Base-by-base conservation (phyloP, 2,329 filamentous ascomycete genomes). In the Colletotrichum chlorophyti region DNA sequence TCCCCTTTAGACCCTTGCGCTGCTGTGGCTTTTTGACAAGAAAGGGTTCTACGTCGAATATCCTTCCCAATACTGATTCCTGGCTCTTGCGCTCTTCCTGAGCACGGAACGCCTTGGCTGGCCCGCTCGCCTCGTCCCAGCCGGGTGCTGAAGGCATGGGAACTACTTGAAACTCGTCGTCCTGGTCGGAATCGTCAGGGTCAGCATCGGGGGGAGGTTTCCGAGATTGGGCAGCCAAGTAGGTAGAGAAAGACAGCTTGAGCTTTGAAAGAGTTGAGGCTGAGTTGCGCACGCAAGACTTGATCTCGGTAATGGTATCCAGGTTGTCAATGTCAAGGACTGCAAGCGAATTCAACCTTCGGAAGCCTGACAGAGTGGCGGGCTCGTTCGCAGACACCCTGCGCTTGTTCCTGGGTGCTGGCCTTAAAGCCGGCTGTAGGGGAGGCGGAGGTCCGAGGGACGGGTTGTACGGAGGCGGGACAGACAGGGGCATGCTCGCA, bases 271-370 rank as follows among this genome's bases (percentile, higher is more conserved):
- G 72, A 0, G 83, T 83, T 2, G 79, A 75, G 2, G 80, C 76
- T 1, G 81, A 87, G 62, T 82, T 82, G 10, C 74, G 74, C 21
- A 89, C 71, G 64, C 84, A 87, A 5, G 74, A 65, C 60, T 79
- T 81, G 60, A 89, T 75, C 68, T 88, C 86, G 2, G 75, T 68
- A 11, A 86, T 65, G 27, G 84, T 73, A 29, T 86, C 82, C 5
- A 87, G 72, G 24, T 72, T 78, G 58, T 88, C 85, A 49, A 89
- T 86, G 61, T 89, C 85, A 29, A 88, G 73, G 6, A 88, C 72
- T 4, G 79, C 72, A 12, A 89, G 71, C 5, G 68, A 79, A 62
- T 78, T 80, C 12, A 89, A 73, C 32, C 78, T 76, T 45, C 76
- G 81, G 71, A 89, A 88, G 0, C 80, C 82, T 1, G 82, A 83